Percentiles rank a stretch among this genome's conserved stretches.
Evolutionary conservation across 2,329 filamentous ascomycete genomes (phyloP).

Genomic region (Dothistroma pini): DNA sequence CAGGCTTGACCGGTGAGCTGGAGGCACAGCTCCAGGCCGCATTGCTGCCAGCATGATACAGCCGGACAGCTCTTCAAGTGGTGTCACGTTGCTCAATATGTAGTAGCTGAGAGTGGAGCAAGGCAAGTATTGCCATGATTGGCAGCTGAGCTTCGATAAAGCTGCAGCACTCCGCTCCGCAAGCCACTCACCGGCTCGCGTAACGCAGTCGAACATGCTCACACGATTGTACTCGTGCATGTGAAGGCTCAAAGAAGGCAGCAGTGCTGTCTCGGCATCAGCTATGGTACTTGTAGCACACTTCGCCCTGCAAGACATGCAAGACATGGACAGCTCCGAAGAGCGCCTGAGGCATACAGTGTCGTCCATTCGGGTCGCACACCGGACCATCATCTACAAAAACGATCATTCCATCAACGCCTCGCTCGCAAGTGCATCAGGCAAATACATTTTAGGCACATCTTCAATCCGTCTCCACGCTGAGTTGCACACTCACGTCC

Average conservation of each 20-base stretch:
- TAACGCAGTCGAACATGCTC: neutral
- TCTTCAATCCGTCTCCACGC: conserved; percentile 25
- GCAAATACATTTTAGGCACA: neutral
- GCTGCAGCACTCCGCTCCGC: neutral
- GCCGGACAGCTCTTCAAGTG: neutral
- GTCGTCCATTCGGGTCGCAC: neutral
- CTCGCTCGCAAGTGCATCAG: neutral
- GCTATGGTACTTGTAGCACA: neutral
- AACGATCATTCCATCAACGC: neutral
- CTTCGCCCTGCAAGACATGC: neutral
- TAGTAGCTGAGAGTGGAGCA: neutral
- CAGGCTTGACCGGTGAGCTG: neutral
- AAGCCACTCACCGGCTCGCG: neutral
- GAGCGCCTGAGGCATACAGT: conserved; percentile 1
- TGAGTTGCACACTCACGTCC: conserved; percentile 89
- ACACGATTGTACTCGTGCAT: neutral
- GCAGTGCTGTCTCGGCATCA: neutral
- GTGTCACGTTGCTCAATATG: neutral
- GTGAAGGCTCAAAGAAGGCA: neutral
- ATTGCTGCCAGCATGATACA: neutral
- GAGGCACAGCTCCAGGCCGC: neutral
- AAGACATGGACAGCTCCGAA: neutral
- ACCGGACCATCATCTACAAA: neutral
- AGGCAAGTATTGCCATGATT: neutral
- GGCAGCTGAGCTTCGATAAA: neutral